Conservation (phyloP, 208 protist genomes). For the Crithidia sp. region DNA sequence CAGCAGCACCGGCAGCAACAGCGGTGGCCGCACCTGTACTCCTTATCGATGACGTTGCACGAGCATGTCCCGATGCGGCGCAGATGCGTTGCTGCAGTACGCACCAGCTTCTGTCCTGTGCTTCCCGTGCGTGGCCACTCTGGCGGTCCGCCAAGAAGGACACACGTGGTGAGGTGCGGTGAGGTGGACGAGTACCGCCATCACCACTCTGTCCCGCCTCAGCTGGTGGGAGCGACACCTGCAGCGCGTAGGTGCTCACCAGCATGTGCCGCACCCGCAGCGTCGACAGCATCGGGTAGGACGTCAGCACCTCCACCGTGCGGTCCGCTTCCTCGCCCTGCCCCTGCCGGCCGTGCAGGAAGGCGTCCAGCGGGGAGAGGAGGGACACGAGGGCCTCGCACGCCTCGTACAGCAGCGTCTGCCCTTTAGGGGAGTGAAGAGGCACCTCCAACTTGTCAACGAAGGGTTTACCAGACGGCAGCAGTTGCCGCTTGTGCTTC, state of each 20-base stretch:
- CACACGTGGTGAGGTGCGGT: neutral
- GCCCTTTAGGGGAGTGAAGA: conserved; percentile 17
- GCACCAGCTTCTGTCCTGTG: conserved; percentile 5
- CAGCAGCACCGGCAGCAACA: neutral
- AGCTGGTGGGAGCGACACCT: neutral
- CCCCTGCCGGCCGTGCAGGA: neutral
- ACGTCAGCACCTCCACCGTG: conserved; percentile 29
- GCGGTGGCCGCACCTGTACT: neutral
- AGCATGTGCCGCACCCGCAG: conserved; percentile 47
- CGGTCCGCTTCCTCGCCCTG: neutral
- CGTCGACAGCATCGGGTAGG: conserved; percentile 46
- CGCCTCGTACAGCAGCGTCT: conserved; percentile 29
- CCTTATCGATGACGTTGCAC: no score
- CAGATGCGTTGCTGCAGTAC: neutral
- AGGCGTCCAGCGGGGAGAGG: conserved; percentile 16
- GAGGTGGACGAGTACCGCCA: no score
- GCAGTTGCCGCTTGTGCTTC: neutral
- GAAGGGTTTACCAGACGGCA: conserved; percentile 2
- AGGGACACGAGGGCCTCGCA: conserved; percentile 47
- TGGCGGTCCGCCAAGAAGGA: conserved; percentile 10
- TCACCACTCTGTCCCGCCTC: neutral
- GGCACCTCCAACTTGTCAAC: neutral
- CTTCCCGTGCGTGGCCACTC: conserved; percentile 12
- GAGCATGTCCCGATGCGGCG: neutral
- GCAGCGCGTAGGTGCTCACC: conserved; percentile 38